These are phyloP conservation scores for Effrenium voratum DNA, from an alignment of 73 alveolate species.

Conservation along the genomic window DNA sequence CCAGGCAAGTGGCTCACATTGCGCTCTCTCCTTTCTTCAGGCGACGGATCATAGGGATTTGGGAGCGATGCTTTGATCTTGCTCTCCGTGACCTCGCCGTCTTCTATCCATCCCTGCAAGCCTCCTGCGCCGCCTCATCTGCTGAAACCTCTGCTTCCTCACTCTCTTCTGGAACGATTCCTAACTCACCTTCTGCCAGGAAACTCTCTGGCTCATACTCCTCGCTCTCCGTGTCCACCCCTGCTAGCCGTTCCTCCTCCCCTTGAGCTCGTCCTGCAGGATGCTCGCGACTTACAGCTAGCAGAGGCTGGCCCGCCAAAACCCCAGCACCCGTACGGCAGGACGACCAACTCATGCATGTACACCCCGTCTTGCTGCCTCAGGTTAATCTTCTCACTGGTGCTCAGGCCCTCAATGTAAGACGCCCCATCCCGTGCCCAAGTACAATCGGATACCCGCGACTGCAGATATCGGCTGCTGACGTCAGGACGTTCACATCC, in stretches of 20 bases:
- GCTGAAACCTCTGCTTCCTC: background rate
- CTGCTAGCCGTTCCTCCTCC: background rate
- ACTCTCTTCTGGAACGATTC: background rate
- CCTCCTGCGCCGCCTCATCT: background rate
- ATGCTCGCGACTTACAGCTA: background rate
- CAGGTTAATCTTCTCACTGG: background rate
- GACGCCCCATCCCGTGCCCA: background rate
- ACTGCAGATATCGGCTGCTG: background rate
- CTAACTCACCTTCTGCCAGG: background rate
- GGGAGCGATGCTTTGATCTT: background rate
- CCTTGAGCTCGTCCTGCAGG: background rate
- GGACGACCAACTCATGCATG: background rate
- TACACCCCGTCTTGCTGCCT: conserved; percentile 1
- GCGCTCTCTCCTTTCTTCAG: background rate
- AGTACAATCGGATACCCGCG: background rate
- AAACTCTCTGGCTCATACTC: background rate
- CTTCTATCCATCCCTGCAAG: background rate
- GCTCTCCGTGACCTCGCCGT: background rate
- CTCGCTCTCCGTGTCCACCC: background rate
- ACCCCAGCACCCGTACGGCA: background rate
- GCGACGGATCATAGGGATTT: background rate
- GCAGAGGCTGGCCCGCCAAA: background rate
- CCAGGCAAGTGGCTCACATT: background rate
- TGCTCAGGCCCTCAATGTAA: background rate
- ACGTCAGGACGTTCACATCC: background rate